Evolutionary conservation across 192 early-diverging fungal species (phyloP).

Genomic region (Coemansia reversa): DNA sequence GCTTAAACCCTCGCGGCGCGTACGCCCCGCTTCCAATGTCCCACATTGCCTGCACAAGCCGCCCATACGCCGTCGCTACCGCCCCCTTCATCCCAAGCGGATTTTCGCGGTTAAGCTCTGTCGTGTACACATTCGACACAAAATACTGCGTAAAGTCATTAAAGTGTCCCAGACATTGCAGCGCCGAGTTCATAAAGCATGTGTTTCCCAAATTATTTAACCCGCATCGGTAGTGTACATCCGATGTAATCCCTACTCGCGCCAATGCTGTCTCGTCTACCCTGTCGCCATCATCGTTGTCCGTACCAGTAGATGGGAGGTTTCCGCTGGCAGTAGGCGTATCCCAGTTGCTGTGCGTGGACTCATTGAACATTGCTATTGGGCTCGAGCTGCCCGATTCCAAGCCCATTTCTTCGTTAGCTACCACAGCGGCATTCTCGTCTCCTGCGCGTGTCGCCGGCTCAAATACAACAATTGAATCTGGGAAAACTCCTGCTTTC

Average conservation of each 20-base stretch:
- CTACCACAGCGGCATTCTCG: not conserved
- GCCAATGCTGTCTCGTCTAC: slow-evolving; percentile 2
- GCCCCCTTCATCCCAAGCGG: slow-evolving; percentile 74
- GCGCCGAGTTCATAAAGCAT: slow-evolving; percentile 88
- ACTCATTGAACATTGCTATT: not conserved
- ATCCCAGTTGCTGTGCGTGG: not conserved
- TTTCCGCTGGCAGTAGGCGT: slow-evolving; percentile 9
- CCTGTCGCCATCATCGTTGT: not conserved
- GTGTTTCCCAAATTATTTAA: slow-evolving; percentile 87
- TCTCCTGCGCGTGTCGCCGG: not conserved
- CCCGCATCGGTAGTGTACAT: slow-evolving; percentile 60
- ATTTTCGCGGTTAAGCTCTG: slow-evolving; percentile 69
- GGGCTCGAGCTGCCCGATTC: not conserved
- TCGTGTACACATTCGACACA: slow-evolving; percentile 56
- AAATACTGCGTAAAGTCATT: slow-evolving; percentile 65
- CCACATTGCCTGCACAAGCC: slow-evolving; percentile 67
- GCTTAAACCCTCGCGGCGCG: slow-evolving; percentile 79
- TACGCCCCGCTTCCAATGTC: slow-evolving; percentile 52
- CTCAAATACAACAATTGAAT: slow-evolving; percentile 18
- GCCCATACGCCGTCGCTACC: slow-evolving; percentile 68
- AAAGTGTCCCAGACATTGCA: slow-evolving; percentile 87
- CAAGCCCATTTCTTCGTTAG: not conserved
- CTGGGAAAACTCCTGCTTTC: slow-evolving; percentile 23
- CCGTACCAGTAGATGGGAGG: slow-evolving; percentile 5
- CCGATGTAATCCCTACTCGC: not conserved